Percentiles rank a stretch among this genome's conserved stretches.
These are phyloP conservation scores for Picea sitchensis DNA, from an alignment of 75 land plant species.

Conservation along the genomic window DNA sequence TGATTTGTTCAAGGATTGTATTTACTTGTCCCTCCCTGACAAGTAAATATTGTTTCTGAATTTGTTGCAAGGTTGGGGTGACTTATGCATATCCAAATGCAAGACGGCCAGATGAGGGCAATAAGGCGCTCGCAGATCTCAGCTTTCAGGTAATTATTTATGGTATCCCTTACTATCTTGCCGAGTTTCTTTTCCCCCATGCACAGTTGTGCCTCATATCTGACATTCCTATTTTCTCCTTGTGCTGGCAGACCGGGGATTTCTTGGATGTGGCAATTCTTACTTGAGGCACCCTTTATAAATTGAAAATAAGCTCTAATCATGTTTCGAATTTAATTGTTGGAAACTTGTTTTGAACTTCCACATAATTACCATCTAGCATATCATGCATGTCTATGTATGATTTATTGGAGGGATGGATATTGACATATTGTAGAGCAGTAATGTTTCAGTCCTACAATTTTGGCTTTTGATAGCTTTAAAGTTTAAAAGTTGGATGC, in stretches of 20 bases:
- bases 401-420: neutral
- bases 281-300: neutral
- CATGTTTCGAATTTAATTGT: neutral
- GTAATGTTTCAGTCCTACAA: neutral
- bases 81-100: slow-evolving; percentile 35
- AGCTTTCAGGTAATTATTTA: slow-evolving; percentile 47
- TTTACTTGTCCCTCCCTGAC: neutral
- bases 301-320: neutral
- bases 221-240: neutral
- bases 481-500: neutral
- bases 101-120: slow-evolving; percentile 46
- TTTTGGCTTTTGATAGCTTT: slow-evolving; percentile 2
- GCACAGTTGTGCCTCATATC: neutral
- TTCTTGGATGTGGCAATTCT: slow-evolving; percentile 70
- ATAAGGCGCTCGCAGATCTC: slow-evolving; percentile 44
- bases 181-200: neutral
- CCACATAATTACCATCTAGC: neutral
- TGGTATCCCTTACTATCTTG: neutral
- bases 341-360: neutral
- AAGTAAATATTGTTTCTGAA: slow-evolving; percentile 1
- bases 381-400: neutral
- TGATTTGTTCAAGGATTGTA: neutral
- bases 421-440: neutral
- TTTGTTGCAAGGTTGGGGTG: slow-evolving; percentile 50
- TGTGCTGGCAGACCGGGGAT: slow-evolving; percentile 52